A percentile compares a stretch with the other conserved stretches of the same genome.
Evolutionary conservation across 116 monocot species (phyloP).

Genomic region (Thalassia testudinum): DNA sequence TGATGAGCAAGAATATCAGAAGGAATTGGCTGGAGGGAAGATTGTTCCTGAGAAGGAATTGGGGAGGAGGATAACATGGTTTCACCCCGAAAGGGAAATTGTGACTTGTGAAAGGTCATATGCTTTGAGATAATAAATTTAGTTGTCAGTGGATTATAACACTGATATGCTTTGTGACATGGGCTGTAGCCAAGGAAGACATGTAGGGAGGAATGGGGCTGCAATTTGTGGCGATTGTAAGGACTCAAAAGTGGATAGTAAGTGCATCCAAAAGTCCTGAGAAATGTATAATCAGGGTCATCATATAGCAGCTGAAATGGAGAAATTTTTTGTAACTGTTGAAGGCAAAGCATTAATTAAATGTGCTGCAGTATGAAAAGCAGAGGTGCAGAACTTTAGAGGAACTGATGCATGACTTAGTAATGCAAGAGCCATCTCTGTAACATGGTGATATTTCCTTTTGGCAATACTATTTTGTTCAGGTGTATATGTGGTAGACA

Average conservation of each 20-base stretch:
- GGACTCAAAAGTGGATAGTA: not conserved
- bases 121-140: not conserved
- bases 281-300: not conserved
- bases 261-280: constrained; percentile 1
- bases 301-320: not conserved
- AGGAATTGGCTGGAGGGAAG: too few relatives aligned
- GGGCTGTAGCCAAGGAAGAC: constrained; percentile 1
- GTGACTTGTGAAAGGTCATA: not conserved
- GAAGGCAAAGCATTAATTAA: constrained; percentile 9
- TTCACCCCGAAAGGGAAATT: not conserved
- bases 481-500: too few relatives aligned
- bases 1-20: too few relatives aligned
- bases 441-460: not conserved
- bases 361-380: not conserved
- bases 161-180: constrained; percentile 13
- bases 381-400: not conserved
- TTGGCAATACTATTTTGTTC: too few relatives aligned
- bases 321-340: not conserved
- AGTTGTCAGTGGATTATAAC: not conserved
- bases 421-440: not conserved
- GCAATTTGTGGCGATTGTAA: not conserved
- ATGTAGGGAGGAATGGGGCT: not conserved
- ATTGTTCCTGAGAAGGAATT: too few relatives aligned
- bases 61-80: too few relatives aligned
- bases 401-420: not conserved